Base-by-base conservation (phyloP, 73 alveolate genomes). In the Paramecium octaurelia region DNA sequence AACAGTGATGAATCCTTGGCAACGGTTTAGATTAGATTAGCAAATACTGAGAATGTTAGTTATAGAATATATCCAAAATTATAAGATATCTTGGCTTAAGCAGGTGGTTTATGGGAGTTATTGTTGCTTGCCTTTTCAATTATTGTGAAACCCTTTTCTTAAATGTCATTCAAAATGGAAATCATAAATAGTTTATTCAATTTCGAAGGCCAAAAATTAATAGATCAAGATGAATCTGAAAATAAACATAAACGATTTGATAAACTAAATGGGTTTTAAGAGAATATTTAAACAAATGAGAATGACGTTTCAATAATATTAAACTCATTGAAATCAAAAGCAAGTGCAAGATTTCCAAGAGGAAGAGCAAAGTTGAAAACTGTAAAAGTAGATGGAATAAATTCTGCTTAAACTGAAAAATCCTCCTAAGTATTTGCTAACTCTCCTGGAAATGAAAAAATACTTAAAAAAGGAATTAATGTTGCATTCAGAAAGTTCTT, bases 71-170 rank as follows among this genome's bases (percentile, higher is more conserved):
- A 80, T 23, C 43, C 70, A 4, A 80, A 80, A 24, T 80, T 80
- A 35, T 23, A 40, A 43, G 73, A 43, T 44, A 48, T 80, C 12
- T 6, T 80, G 3, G 91, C 76, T 20, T 48, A 80, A 27, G 57
- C 57, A 43, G 91, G 91, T 44, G 91, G 91, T 7, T 80, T 80
- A 43, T 80, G 91, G 91, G 57, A 80, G 23, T 27, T 27, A 2
- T 80, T 40, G 8, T 11, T 80, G 57, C 75, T 31, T 59, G 48
- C 57, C 18, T 44, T 44, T 44, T 18, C 48, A 14, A 40, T 80
- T 4, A 80, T 44, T 2, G 46, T 48, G 1, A 16, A 10, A 8
- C 91, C 46, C 9, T 80, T 64, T 34, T 64, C 42, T 2, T 21
- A 80, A 23, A 42, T 80, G 31, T 42, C 76, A 43, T 80, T 38